Percentiles rank a stretch among this genome's conserved stretches.
Evolutionary conservation across 495 filamentous ascomycete species (phyloP).

Genomic region (Daldinia concentrica): DNA sequence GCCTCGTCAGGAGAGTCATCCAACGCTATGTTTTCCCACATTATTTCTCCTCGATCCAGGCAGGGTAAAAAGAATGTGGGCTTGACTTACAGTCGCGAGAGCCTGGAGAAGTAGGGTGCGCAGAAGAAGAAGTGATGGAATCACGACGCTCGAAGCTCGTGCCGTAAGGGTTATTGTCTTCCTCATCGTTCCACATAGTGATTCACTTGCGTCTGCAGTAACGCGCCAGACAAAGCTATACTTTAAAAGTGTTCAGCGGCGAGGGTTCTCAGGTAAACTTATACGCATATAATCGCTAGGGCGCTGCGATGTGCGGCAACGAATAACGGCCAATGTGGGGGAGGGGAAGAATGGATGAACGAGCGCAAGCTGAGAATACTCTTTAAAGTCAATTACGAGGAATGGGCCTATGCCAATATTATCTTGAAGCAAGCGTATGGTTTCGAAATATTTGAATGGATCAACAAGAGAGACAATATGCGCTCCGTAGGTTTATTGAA

Average conservation of each 20-base stretch:
- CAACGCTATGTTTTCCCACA: constrained; percentile 48
- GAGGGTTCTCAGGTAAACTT: constrained; percentile 11
- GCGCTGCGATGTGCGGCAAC: constrained; percentile 11
- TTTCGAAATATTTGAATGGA: constrained; percentile 7
- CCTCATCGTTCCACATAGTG: constrained; percentile 87
- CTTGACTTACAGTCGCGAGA: constrained; percentile 58
- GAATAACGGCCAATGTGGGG: constrained; percentile 1
- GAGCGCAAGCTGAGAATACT: constrained; percentile 8
- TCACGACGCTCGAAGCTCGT: constrained; percentile 84
- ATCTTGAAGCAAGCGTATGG: background rate
- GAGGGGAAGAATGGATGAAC: background rate
- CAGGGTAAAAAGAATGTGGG: constrained; percentile 11
- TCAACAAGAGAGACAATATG: constrained; percentile 11
- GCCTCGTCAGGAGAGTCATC: constrained; percentile 46
- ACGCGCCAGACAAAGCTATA: constrained; percentile 32
- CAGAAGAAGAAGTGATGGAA: constrained; percentile 75
- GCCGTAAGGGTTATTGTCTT: constrained; percentile 90
- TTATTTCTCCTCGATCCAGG: constrained; percentile 40
- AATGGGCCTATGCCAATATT: background rate
- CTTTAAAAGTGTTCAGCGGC: constrained; percentile 1
- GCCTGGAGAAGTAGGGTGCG: constrained; percentile 70
- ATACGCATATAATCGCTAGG: background rate
- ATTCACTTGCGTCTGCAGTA: constrained; percentile 17
- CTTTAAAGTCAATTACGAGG: constrained; percentile 7
- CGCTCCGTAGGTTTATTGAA: constrained; percentile 16